Evolutionary conservation across 345 rosid genomes (phyloP).

Genomic region (Odontarrhena argentea): DNA sequence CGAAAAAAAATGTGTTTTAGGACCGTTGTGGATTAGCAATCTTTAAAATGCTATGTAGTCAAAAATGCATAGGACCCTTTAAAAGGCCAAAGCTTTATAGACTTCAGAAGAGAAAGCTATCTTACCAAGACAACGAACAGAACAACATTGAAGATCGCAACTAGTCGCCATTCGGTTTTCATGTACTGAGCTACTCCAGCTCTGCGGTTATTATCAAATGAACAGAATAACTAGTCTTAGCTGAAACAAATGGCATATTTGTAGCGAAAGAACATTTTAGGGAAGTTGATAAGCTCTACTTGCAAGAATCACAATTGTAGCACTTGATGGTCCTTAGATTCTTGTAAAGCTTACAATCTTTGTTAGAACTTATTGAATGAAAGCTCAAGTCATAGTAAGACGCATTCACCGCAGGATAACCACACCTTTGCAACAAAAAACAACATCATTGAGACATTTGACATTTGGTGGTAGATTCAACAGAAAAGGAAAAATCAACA

Average conservation of each 20-base stretch:
- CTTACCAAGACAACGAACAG: constrained; percentile 78
- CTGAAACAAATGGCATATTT: constrained; percentile 1
- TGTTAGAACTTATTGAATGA: constrained; percentile 75
- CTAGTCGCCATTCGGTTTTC: constrained; percentile 90
- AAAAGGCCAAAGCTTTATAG: constrained; percentile 5
- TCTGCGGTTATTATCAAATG: constrained; percentile 43
- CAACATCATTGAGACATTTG: constrained; percentile 1
- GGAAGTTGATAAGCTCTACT: constrained; percentile 48
- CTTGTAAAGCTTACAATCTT: constrained; percentile 85
- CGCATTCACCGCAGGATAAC: constrained; percentile 78
- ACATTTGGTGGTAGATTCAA: background rate
- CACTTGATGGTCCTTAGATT: constrained; percentile 69
- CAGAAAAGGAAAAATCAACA: background rate
- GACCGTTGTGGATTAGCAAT: background rate
- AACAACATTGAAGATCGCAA: constrained; percentile 76
- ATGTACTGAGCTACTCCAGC: constrained; percentile 98
- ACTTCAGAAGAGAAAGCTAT: constrained; percentile 1
- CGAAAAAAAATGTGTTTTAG: background rate
- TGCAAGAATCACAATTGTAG: constrained; percentile 95
- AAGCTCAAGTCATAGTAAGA: constrained; percentile 86
- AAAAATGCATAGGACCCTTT: background rate
- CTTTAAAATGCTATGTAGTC: background rate
- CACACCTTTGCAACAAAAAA: constrained; percentile 62
- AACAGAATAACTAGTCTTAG: constrained; percentile 12
- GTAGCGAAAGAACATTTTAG: background rate